phyloP scores from a whole-genome alignment of 306 rosid genomes.

The Rubus idaeus region DNA sequence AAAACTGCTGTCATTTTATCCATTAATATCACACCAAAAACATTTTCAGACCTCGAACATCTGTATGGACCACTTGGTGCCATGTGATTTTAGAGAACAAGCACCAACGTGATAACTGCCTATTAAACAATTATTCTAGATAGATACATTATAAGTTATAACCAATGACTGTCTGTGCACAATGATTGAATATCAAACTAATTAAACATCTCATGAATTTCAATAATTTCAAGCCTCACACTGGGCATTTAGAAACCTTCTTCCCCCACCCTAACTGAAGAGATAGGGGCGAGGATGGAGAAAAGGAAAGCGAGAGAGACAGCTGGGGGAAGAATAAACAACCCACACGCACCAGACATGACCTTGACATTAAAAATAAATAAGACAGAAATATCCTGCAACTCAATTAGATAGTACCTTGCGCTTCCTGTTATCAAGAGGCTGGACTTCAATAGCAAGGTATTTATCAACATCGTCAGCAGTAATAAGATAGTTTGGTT shows the following conservation, averaged over 20 bases:
- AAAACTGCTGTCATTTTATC: neutral
- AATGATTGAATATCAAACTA: neutral
- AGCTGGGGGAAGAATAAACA: neutral
- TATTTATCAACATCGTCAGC: conserved; percentile 87
- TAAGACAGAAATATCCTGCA: conserved; percentile 16
- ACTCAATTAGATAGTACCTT: conserved; percentile 49
- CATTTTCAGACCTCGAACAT: neutral
- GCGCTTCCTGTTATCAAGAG: conserved; percentile 91
- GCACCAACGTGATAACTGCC: neutral
- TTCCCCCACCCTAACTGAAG: conserved; percentile 1
- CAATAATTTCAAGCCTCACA: neutral
- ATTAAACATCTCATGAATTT: neutral
- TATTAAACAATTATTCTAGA: neutral
- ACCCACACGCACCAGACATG: neutral
- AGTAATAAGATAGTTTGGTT: conserved; percentile 83
- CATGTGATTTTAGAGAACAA: neutral
- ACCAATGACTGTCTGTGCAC: neutral
- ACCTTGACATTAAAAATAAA: neutral
- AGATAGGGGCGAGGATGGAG: neutral
- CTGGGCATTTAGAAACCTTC: neutral
- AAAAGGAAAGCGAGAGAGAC: neutral
- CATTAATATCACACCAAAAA: neutral
- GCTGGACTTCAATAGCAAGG: conserved; percentile 96
- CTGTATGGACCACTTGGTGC: neutral
- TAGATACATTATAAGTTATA: neutral